These are phyloP conservation scores for Heimioporus sp. DNA, from an alignment of 768 basidiomycete species.

Conservation along the genomic window DNA sequence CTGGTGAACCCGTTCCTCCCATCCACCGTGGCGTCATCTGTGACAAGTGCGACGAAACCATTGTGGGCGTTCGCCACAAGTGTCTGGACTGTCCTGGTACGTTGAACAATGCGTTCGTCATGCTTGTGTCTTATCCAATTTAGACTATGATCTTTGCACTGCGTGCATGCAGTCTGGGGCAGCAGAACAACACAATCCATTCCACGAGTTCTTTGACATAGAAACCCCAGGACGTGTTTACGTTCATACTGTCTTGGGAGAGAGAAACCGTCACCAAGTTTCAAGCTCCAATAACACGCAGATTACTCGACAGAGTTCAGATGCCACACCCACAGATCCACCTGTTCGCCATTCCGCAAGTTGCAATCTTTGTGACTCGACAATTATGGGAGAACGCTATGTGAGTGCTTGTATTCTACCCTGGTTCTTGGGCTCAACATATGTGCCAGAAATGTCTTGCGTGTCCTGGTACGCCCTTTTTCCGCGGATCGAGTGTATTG, in stretches of 20 bases:
- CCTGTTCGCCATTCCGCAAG: constrained; percentile 56
- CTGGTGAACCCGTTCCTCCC: neutral
- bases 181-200: constrained; percentile 54
- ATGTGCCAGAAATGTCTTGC: constrained; percentile 65
- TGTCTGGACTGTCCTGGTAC: constrained; percentile 74
- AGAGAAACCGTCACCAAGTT: constrained; percentile 16
- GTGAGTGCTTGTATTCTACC: constrained; percentile 41
- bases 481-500: neutral
- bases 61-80: constrained; percentile 73
- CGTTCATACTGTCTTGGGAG: constrained; percentile 55
- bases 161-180: constrained; percentile 49
- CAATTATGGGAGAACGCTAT: constrained; percentile 69
- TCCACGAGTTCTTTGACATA: constrained; percentile 73
- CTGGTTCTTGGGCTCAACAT: constrained; percentile 1
- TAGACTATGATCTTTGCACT: constrained; percentile 75
- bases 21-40: constrained; percentile 62
- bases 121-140: neutral
- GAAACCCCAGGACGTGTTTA: constrained; percentile 60
- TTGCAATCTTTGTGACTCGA: constrained; percentile 77
- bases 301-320: neutral
- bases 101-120: constrained; percentile 11
- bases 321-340: neutral
- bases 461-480: constrained; percentile 49
- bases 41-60: constrained; percentile 55
- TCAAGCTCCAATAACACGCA: constrained; percentile 1